These are phyloP conservation scores for Cyathus olla DNA, from an alignment of 1,284 basidiomycete species.

Conservation along the genomic window DNA sequence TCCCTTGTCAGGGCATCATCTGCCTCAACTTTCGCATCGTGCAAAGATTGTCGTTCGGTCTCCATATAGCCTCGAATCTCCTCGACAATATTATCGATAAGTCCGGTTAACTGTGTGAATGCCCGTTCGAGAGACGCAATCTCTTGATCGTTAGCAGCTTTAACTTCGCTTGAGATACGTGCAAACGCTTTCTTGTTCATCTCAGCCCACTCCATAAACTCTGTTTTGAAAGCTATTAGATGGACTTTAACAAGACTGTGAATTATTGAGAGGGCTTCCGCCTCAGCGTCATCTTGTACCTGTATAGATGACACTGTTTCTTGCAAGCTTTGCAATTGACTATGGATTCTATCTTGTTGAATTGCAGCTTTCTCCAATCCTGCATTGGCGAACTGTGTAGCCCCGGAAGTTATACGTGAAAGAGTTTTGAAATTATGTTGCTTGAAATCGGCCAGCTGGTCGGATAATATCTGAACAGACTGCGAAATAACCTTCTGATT, in stretches of 20 bases:
- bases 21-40: slow-evolving; percentile 62
- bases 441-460: slow-evolving; percentile 73
- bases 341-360: slow-evolving; percentile 67
- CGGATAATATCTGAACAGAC: slow-evolving; percentile 63
- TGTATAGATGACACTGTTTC: slow-evolving; percentile 70
- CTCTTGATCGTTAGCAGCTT: slow-evolving; percentile 52
- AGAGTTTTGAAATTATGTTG: slow-evolving; percentile 66
- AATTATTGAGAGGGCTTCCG: slow-evolving; percentile 61
- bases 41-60: slow-evolving; percentile 62
- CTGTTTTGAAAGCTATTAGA: slow-evolving; percentile 62
- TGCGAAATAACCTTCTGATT: slow-evolving; percentile 71
- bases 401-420: slow-evolving; percentile 64
- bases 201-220: slow-evolving; percentile 66
- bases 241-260: slow-evolving; percentile 62
- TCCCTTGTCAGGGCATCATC: slow-evolving; percentile 68
- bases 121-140: slow-evolving; percentile 66
- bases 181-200: slow-evolving; percentile 61
- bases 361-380: slow-evolving; percentile 65
- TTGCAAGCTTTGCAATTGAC: slow-evolving; percentile 69
- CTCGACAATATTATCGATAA: slow-evolving; percentile 71
- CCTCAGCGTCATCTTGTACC: slow-evolving; percentile 63
- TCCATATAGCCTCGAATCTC: slow-evolving; percentile 71
- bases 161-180: slow-evolving; percentile 53
- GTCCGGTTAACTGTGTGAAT: slow-evolving; percentile 58
- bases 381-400: slow-evolving; percentile 66